phyloP scores from a whole-genome alignment of 768 basidiomycete species.

The Kwoniella sp. region DNA sequence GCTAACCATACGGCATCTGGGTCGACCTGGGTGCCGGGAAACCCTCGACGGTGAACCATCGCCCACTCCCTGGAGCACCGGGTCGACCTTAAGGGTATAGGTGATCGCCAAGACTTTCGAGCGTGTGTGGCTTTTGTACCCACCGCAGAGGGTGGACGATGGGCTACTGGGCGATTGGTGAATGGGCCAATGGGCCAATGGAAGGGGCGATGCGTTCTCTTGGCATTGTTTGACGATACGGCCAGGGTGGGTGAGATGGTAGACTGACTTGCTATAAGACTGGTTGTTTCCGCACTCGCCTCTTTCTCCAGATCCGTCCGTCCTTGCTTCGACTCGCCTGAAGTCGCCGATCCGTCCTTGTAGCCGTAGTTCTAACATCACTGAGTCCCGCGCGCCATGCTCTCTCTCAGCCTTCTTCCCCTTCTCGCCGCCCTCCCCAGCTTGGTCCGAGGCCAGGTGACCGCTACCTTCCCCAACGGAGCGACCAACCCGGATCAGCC shows the following conservation, averaged over 20 bases:
- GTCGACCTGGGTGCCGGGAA: too few relatives aligned
- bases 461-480: conserved; percentile 33
- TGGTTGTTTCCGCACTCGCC: background rate
- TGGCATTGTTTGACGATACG: conserved; percentile 1
- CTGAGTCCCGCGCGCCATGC: background rate
- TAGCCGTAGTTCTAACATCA: background rate
- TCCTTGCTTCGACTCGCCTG: conserved; percentile 1
- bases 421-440: conserved; percentile 11
- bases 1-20: too few relatives aligned
- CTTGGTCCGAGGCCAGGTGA: conserved; percentile 12
- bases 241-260: too few relatives aligned
- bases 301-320: background rate
- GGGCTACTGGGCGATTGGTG: background rate
- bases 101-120: too few relatives aligned
- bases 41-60: too few relatives aligned
- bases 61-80: too few relatives aligned
- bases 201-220: conserved; percentile 16
- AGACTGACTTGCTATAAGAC: too few relatives aligned
- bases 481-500: conserved; percentile 42
- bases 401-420: conserved; percentile 2
- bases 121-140: too few relatives aligned
- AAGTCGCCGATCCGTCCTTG: background rate
- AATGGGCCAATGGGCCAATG: background rate
- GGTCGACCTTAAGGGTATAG: too few relatives aligned
- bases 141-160: background rate